Evolutionary conservation across 352 stramenopile species (phyloP), one percentile per base, ranked within the genome.

Genomic region (Globisporangium acanthophoron): DNA sequence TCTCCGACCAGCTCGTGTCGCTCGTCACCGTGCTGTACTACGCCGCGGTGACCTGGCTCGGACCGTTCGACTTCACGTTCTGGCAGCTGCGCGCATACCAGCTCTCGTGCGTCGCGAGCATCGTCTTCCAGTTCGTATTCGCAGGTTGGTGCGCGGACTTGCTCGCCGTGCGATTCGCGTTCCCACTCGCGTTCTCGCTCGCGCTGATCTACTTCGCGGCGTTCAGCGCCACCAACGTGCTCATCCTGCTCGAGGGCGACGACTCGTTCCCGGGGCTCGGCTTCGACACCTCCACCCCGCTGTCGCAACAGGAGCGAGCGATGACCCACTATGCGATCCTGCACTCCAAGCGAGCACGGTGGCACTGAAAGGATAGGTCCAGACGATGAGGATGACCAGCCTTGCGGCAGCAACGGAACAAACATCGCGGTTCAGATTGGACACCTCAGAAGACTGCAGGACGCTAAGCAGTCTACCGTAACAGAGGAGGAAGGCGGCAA

Each of bases 161-260:
- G 8, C 11, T 82, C 49, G 49, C 47, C 27, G 63, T 76, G 29
- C 60, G 67, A 20, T 45, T 62, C 5, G 76, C 64, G n/a, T 73
- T 78, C 39, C 67, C 72, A 1, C 54, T 73, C 8, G 74, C 75
- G 15, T 20, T 76, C 3, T 59, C 21, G 6, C 24, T 80, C 2
- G 67, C 62, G 18, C 8, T 70, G 0, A 15, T 73, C 39, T 85
- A 85, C 53, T 78, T 88, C 54, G 52, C 67, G 4, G 46, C 71
- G 2, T 88, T 88, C 60, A 86, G 81, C 58, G 31, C 71, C 62
- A 80, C 72, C 33, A 88, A 88, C 54, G 56, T 79, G n/a, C 56
- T 86, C 47, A 74, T 85, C 12, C 40, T 88, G 29, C 54, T 81
- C 29, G 73, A 88, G 64, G 64, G 63, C 15, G 70, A 78, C 15